Evolutionary conservation across 2,329 filamentous ascomycete genomes (phyloP), one percentile per base, ranked within the genome.

Genomic region (Xylaria sp.): DNA sequence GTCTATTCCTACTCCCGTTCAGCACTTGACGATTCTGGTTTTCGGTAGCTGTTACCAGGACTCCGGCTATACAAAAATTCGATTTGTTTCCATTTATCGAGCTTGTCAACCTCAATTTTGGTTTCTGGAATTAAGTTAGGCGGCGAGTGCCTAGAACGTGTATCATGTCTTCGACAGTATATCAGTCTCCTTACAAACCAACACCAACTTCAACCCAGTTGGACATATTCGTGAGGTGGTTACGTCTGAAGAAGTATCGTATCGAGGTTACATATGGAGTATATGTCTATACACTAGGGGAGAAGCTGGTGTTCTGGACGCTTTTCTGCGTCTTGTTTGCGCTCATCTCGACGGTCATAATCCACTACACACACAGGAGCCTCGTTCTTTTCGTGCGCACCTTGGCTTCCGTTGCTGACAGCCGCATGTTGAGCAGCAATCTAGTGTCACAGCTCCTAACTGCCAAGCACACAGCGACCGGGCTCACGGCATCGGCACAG

Each of bases 241-340:
- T 93, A 65, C 90, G 90, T 77, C 86, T 91, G 77, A 94, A 94
- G 83, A 88, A 90, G 75, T 94, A 94, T 82, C 92, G 93, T 81
- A 93, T 94, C 81, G 91, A 94, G 82, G 92, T 94, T 75, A 94
- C 92, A 1, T 92, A 93, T 80, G 89, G 91, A 20, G 84, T 94
- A 15, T 94, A 94, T 83, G 94, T 94, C 89, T 86, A 92, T 65
- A 94, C 91, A 1, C 89, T 91, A 0, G 91, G 88, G 4, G 92
- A 94, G 81, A 93, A 93, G 78, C 89, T 92, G 78, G 88, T 93
- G 75, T 93, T 94, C 84, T 94, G 93, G 81, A 89, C 89, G 1
- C 85, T 94, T 67, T 86, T 94, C 78, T 89, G 93, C 81, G 86
- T 91, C 74, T 86, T 92, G 72, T 83, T 92, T 77, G 87, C 88